These are phyloP conservation scores for Tulasnella sp. DNA, from an alignment of 768 basidiomycete genomes.

Conservation along the genomic window DNA sequence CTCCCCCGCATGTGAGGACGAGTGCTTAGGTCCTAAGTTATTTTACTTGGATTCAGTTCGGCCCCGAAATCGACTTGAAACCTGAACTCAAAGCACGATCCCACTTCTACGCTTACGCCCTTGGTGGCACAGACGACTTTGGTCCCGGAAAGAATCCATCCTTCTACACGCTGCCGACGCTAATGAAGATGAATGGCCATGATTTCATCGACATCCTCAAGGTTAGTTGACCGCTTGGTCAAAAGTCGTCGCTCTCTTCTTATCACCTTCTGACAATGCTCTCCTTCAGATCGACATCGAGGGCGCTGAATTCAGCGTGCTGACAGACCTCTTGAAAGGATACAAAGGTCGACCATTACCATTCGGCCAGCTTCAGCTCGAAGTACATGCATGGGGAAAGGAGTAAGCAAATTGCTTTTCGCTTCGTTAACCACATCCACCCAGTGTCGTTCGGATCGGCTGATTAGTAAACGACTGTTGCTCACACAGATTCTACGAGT, in stretches of 20 bases:
- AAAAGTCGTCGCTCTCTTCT: background rate
- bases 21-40: background rate
- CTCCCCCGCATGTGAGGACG: background rate
- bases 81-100: conserved; percentile 12
- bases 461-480: no score
- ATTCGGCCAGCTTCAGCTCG: conserved; percentile 18
- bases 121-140: conserved; percentile 16
- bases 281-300: conserved; percentile 16
- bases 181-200: conserved; percentile 18
- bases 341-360: conserved; percentile 14
- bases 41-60: conserved; percentile 6
- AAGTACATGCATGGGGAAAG: conserved; percentile 16
- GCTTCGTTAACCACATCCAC: no score
- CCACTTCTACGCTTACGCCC: conserved; percentile 17
- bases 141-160: conserved; percentile 4
- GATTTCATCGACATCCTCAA: conserved; percentile 19
- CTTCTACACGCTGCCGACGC: conserved; percentile 14
- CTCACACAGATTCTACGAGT: background rate
- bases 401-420: no score
- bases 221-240: background rate
- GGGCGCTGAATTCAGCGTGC: conserved; percentile 15
- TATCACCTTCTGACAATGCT: background rate
- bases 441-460: no score
- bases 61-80: conserved; percentile 15
- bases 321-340: conserved; percentile 8